Conservation (phyloP, 345 rosid species). For the Bruguiera gymnorhiza region DNA sequence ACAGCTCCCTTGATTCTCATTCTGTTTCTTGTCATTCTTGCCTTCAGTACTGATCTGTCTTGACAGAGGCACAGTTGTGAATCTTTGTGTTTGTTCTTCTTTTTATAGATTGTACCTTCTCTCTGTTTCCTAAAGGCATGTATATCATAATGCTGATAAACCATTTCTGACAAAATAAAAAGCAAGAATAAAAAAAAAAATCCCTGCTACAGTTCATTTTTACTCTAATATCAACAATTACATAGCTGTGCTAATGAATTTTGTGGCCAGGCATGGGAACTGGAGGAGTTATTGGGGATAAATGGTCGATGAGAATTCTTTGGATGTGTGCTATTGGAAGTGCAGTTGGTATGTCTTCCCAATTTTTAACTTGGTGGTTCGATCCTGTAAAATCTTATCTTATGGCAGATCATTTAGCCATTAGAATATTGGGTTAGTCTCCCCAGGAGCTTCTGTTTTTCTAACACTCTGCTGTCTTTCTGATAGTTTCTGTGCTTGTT, state of each 20-base stretch:
- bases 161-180: too few species aligned
- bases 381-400: not conserved
- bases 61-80: too few species aligned
- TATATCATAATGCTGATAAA: too few species aligned
- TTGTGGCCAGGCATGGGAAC: constrained; percentile 12
- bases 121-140: too few species aligned
- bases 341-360: constrained; percentile 11
- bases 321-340: constrained; percentile 25
- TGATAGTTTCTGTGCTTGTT: constrained; percentile 6
- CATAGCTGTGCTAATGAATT: not conserved
- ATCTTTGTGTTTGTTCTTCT: too few species aligned
- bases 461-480: not conserved
- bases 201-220: too few species aligned
- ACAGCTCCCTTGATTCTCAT: too few species aligned
- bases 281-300: constrained; percentile 20
- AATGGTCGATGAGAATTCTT: constrained; percentile 24
- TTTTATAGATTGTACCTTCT: too few species aligned
- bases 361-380: not conserved
- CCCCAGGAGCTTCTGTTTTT: not conserved
- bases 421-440: not conserved
- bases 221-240: too few species aligned
- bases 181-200: too few species aligned
- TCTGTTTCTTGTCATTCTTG: too few species aligned
- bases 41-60: too few species aligned
- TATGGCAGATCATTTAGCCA: not conserved